Evolutionary conservation across 2,329 filamentous ascomycete genomes (phyloP).

Genomic region (Colletotrichum navitas): DNA sequence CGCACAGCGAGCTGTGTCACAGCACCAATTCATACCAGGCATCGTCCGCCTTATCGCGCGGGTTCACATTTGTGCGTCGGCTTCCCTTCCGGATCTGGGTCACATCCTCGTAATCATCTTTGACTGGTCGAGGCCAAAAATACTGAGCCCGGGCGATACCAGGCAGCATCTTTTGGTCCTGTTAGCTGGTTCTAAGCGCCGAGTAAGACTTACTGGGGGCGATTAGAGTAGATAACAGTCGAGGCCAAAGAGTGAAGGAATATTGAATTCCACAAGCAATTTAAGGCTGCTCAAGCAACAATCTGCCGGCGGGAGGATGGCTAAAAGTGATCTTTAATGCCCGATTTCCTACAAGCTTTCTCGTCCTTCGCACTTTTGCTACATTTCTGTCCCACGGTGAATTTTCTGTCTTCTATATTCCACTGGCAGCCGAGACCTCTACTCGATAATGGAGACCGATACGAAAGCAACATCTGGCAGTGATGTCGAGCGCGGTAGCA

Average conservation of each 20-base stretch:
- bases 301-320: not conserved
- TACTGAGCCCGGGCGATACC: too few species aligned
- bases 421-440: not conserved
- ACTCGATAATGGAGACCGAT: not conserved
- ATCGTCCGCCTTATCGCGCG: not conserved
- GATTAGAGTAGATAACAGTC: too few species aligned
- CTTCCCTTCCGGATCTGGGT: not conserved
- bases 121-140: not conserved
- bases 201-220: not conserved
- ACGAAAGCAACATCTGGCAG: not conserved
- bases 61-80: not conserved
- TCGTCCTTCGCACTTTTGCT: not conserved
- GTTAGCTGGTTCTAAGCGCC: not conserved
- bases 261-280: too few species aligned
- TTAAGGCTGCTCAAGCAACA: not conserved
- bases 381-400: too few species aligned
- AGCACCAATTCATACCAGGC: not conserved
- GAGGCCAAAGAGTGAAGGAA: not conserved
- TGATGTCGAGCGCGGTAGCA: constrained; percentile 11
- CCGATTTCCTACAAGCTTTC: not conserved
- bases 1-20: not conserved
- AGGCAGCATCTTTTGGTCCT: not conserved
- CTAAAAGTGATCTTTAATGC: not conserved
- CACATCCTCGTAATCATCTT: not conserved
- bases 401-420: not conserved